Conservation (phyloP, 129 eudicot genomes). For the Flaveria robusta region DNA sequence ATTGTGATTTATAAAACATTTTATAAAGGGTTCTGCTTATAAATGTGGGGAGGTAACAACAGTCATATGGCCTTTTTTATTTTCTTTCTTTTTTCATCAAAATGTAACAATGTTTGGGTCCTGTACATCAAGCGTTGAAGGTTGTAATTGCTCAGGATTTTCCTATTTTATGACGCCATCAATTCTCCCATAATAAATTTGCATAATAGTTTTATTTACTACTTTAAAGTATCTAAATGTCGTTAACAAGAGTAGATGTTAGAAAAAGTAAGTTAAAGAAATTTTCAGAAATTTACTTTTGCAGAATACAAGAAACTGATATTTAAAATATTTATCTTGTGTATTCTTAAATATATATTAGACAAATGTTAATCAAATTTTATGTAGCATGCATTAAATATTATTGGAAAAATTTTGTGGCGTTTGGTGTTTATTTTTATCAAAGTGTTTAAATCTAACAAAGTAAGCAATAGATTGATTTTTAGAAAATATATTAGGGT, state of each 20-base stretch:
- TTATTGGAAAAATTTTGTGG: too few species aligned
- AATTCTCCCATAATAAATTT: background rate
- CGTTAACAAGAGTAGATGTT: too few species aligned
- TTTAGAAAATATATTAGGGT: too few species aligned
- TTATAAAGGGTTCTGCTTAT: background rate
- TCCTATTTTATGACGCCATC: background rate
- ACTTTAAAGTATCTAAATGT: background rate
- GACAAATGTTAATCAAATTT: too few species aligned
- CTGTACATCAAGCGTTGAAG: background rate
- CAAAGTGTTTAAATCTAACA: too few species aligned
- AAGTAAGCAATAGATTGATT: too few species aligned
- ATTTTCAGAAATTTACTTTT: background rate
- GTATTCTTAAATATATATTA: too few species aligned
- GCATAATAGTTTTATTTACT: background rate
- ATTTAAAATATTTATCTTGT: too few species aligned
- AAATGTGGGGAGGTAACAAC: slow-evolving; percentile 1
- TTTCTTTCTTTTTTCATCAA: background rate
- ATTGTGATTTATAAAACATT: slow-evolving; percentile 7
- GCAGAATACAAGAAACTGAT: too few species aligned
- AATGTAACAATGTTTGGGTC: slow-evolving; percentile 4
- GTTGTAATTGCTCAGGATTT: background rate
- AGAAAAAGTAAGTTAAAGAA: background rate
- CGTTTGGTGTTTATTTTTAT: too few species aligned
- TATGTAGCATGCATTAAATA: too few species aligned
- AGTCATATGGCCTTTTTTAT: background rate